Conservation (phyloP, 129 eudicot genomes). For the Heracleum sosnowskyi region DNA sequence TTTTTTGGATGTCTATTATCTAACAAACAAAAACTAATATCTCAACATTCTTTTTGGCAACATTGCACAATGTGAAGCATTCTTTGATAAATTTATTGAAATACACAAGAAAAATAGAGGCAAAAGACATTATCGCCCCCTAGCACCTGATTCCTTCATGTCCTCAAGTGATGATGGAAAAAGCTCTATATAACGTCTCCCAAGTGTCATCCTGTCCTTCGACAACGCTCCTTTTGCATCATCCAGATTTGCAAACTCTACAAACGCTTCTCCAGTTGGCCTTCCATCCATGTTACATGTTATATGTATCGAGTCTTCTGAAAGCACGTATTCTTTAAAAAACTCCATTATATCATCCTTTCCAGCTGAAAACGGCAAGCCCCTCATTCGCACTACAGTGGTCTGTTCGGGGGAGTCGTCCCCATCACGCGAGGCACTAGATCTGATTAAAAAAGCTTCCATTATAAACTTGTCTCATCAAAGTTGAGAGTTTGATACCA, state of each 20-base stretch:
- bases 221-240: conserved; percentile 78
- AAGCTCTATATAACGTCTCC: conserved; percentile 89
- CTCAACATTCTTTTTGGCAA: neutral
- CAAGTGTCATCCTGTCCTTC: conserved; percentile 93
- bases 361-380: conserved; percentile 89
- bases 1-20: neutral
- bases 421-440: conserved; percentile 21
- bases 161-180: conserved; percentile 71
- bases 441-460: conserved; percentile 8
- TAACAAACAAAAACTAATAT: neutral
- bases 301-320: conserved; percentile 71
- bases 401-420: conserved; percentile 47
- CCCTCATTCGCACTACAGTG: conserved; percentile 76
- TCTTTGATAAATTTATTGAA: neutral
- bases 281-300: conserved; percentile 53
- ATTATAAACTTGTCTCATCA: neutral
- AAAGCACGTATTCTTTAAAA: conserved; percentile 55
- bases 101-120: neutral
- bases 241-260: conserved; percentile 62
- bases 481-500: neutral
- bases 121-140: conserved; percentile 35
- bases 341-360: conserved; percentile 81
- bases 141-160: conserved; percentile 60
- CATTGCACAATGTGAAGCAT: neutral
- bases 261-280: conserved; percentile 95